Conservation (phyloP, 225 moss, liverwort and hornwort species). For the Pseudisothecium myosuroides region DNA sequence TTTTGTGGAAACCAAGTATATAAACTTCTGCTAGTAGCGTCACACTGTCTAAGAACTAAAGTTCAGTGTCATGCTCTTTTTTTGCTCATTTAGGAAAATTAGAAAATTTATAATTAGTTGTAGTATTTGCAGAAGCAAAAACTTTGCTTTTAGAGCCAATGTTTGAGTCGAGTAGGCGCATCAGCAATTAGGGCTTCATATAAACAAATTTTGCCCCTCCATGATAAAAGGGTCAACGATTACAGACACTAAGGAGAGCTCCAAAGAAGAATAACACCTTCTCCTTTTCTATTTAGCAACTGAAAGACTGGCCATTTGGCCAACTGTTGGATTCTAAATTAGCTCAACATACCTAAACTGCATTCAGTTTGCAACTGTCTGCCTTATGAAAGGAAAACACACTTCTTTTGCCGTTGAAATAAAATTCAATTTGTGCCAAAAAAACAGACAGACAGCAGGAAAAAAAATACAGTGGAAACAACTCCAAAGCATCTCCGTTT, state of each 20-base stretch:
- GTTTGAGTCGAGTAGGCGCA: background rate
- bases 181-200: background rate
- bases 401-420: background rate
- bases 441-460: too few relatives aligned
- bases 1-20: background rate
- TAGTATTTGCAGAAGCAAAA: background rate
- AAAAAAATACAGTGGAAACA: background rate
- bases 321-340: background rate
- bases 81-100: background rate
- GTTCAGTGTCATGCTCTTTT: background rate
- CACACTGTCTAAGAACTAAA: background rate
- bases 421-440: background rate
- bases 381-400: background rate
- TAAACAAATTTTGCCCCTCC: background rate
- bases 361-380: background rate
- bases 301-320: background rate
- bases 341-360: background rate
- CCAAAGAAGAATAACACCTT: background rate
- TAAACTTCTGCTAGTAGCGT: fast-evolving
- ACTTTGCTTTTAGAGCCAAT: background rate
- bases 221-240: background rate
- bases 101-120: background rate
- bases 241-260: background rate
- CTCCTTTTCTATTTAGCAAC: background rate
- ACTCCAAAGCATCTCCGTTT: background rate